These are phyloP conservation scores for Zasmidium angulare DNA, from an alignment of 2,329 filamentous ascomycete genomes.

Conservation along the genomic window DNA sequence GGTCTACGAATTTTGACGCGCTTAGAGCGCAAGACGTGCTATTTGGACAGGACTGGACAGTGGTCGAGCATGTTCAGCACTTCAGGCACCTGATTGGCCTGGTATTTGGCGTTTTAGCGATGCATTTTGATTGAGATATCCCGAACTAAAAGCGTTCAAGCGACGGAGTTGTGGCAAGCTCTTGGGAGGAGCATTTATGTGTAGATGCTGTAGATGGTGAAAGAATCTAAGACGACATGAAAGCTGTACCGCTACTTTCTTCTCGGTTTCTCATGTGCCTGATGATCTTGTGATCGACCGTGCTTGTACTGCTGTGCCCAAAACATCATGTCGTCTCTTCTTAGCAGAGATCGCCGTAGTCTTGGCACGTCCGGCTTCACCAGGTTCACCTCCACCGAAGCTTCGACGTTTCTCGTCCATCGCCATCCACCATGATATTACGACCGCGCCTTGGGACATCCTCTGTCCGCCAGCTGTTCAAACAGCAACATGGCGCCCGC, in stretches of 20 bases:
- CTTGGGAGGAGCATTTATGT: neutral
- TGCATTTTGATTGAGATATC: neutral
- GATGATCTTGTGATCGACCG: neutral
- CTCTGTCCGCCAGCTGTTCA: constrained; percentile 8
- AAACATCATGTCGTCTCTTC: too few relatives aligned
- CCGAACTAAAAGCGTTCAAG: neutral
- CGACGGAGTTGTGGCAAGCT: neutral
- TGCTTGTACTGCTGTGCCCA: too few relatives aligned
- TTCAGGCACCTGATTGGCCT: neutral
- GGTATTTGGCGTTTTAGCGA: neutral
- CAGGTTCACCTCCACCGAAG: constrained; percentile 3
- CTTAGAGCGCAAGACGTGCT: neutral
- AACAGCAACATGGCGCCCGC: constrained; percentile 11
- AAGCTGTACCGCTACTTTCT: neutral
- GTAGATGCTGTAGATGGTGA: neutral
- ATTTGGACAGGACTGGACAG: neutral
- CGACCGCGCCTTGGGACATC: constrained; percentile 22
- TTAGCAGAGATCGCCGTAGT: neutral
- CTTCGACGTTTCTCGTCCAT: neutral
- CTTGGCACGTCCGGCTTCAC: constrained; percentile 3
- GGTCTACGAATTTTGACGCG: neutral
- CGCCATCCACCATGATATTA: constrained; percentile 25
- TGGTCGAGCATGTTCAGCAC: neutral
- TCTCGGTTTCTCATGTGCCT: neutral
- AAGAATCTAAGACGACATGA: neutral